Percentiles rank a stretch among this genome's conserved stretches.
phyloP scores from a whole-genome alignment of 768 basidiomycete genomes.

The Trichaptum fuscoviolaceum region DNA sequence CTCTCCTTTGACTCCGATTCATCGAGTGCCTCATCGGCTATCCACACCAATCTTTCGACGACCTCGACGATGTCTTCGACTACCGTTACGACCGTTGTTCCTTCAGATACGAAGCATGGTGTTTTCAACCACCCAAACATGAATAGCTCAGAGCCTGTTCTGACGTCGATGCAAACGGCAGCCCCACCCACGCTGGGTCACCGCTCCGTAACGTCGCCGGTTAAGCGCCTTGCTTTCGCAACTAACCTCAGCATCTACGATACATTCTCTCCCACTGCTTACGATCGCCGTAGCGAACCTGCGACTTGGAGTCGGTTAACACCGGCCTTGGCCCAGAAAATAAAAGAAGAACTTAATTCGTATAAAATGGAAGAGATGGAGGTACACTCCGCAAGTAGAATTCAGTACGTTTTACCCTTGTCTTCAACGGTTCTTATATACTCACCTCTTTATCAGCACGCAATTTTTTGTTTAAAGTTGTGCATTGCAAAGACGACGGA shows the following conservation, averaged over 20 bases:
- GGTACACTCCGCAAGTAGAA: conserved; percentile 88
- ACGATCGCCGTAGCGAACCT: conserved; percentile 92
- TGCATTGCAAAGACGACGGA: neutral
- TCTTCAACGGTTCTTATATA: conserved; percentile 11
- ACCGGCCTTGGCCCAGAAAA: conserved; percentile 89
- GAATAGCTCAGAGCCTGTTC: conserved; percentile 86
- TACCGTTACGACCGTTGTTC: conserved; percentile 28
- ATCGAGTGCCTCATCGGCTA: conserved; percentile 19
- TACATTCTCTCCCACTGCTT: conserved; percentile 88
- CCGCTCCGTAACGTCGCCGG: conserved; percentile 62
- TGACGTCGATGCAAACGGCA: conserved; percentile 51
- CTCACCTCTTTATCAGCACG: conserved; percentile 43
- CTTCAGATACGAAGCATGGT: conserved; percentile 38
- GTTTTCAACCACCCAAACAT: conserved; percentile 77
- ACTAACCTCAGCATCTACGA: conserved; percentile 92
- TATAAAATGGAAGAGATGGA: conserved; percentile 99
- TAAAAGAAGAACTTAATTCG: conserved; percentile 97
- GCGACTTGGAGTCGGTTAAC: conserved; percentile 97
- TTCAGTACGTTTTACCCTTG: conserved; percentile 58
- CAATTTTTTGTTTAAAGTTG: conserved; percentile 77
- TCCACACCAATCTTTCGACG: conserved; percentile 9
- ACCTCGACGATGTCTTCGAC: conserved; percentile 25
- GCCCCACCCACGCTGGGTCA: conserved; percentile 52
- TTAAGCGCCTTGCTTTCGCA: conserved; percentile 82
- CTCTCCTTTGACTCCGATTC: conserved; percentile 48